These are phyloP conservation scores for Clavaria fumosa DNA, from an alignment of 768 basidiomycete species.

Conservation along the genomic window DNA sequence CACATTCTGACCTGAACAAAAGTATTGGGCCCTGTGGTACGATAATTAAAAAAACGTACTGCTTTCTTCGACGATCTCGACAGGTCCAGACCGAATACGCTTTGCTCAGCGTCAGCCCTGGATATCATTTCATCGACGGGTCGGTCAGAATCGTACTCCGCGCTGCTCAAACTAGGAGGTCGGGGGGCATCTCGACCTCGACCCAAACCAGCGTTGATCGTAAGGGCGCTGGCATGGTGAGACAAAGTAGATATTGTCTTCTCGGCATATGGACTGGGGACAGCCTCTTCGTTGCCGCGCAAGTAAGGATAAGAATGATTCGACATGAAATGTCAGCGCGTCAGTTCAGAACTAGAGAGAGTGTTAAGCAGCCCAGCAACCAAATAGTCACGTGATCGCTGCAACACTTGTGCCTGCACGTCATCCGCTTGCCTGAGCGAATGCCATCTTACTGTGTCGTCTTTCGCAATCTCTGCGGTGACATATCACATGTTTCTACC, in stretches of 20 bases:
- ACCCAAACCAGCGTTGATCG: conserved; percentile 70
- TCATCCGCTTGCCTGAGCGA: too few relatives aligned
- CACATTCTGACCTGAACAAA: conserved; percentile 3
- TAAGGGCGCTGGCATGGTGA: conserved; percentile 82
- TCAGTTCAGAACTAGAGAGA: too few relatives aligned
- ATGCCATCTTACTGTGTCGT: conserved; percentile 45
- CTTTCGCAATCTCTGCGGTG: conserved; percentile 41
- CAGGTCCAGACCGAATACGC: conserved; percentile 38
- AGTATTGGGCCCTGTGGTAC: conserved; percentile 2
- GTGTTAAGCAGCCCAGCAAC: too few relatives aligned
- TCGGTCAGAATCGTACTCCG: conserved; percentile 77
- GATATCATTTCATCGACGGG: conserved; percentile 60
- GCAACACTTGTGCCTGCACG: too few relatives aligned
- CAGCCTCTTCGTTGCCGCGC: conserved; percentile 60
- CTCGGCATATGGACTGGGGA: conserved; percentile 47
- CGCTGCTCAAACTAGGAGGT: conserved; percentile 50
- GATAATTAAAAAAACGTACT: conserved; percentile 20
- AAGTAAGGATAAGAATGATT: too few relatives aligned
- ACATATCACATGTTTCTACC: conserved; percentile 64
- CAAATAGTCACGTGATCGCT: too few relatives aligned
- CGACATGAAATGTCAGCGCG: too few relatives aligned
- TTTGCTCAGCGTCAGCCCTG: conserved; percentile 39
- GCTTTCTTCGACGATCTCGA: conserved; percentile 34
- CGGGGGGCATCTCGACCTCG: conserved; percentile 31
- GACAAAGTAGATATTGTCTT: conserved; percentile 70